Conservation (phyloP, 495 filamentous ascomycete genomes). For the Hypoxylon perforatum region DNA sequence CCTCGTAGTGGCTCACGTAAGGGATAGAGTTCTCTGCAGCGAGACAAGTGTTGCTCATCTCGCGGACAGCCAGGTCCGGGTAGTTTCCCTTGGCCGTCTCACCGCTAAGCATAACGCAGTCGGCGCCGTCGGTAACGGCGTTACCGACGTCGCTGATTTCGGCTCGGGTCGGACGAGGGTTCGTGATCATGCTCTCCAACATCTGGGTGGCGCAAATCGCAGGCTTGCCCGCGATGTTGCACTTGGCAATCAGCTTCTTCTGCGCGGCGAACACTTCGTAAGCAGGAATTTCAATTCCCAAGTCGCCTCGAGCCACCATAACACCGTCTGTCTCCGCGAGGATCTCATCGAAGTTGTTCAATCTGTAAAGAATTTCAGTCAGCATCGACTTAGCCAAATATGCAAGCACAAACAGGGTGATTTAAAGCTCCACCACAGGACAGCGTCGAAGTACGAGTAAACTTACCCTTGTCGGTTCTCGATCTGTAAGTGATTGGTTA, state of each 20-base stretch:
- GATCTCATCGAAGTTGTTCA: slow-evolving; percentile 99
- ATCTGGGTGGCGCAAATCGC: slow-evolving; percentile 85
- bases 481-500: slow-evolving; percentile 62
- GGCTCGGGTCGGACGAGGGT: slow-evolving; percentile 95
- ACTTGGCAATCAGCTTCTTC: slow-evolving; percentile 99
- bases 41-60: slow-evolving; percentile 98
- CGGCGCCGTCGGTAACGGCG: slow-evolving; percentile 94
- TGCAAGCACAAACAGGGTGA: neutral
- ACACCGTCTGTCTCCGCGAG: slow-evolving; percentile 96
- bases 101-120: slow-evolving; percentile 99
- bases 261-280: slow-evolving; percentile 98
- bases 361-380: slow-evolving; percentile 22
- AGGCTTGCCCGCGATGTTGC: slow-evolving; percentile 98
- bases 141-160: slow-evolving; percentile 99
- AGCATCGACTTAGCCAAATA: neutral
- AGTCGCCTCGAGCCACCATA: slow-evolving; percentile 98
- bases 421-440: slow-evolving; percentile 49
- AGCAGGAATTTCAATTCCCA: slow-evolving; percentile 98
- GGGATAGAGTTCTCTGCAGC: slow-evolving; percentile 96
- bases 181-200: slow-evolving; percentile 99
- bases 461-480: slow-evolving; percentile 91
- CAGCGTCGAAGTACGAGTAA: neutral
- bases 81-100: slow-evolving; percentile 99
- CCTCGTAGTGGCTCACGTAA: slow-evolving; percentile 96
- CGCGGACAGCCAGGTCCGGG: slow-evolving; percentile 88